Base-by-base conservation (phyloP, 2,329 filamentous ascomycete genomes). In the Diaporthe helianthi region DNA sequence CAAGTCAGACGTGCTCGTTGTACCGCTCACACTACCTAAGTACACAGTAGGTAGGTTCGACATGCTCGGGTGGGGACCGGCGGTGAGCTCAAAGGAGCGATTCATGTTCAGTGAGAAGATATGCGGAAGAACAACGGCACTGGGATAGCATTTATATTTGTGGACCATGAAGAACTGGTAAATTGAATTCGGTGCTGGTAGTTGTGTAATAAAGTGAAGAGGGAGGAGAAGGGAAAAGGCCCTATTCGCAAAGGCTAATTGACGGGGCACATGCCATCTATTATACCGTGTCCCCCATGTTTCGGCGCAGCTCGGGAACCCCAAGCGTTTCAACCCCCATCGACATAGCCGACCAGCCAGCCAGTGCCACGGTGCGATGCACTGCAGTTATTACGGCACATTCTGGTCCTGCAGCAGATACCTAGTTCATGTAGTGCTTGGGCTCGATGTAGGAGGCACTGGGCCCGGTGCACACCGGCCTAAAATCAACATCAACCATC, bases 261-360 rank as follows among this genome's bases (percentile, higher is more conserved):
- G 58, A 22, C 2, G 58, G 58, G 58, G 58, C 58, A 63, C 44
- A 63, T 63, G 41, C 22, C 17, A 36, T 63, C 22, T 22, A 36
- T 63, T 63, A 49, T 61, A 47, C 47, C 29, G 17, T 12, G 22
- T 63, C 26, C 44, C 58, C 58, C 58, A 49, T 63, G 58, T 63
- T 63, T 63, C 58, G 58, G 58, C 58, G 44, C 58, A 63, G 19
- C 26, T 36, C 58, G 58, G 44, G 58, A 49, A 49, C 31, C 29
- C 58, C 44, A 63, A 36, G 38, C 58, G 58, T 63, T 63, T 49
- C 58, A 63, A 49, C 58, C 58, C n/a, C 58, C 58, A 24, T 61
- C 55, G 19, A 46, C 41, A 61, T 19, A 24, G 58, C 58, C 44
- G 58, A 49, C 58, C 44, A 49, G 58, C 58, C 44, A 49, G 58